Percentiles rank a stretch among this genome's conserved stretches.
These are phyloP conservation scores for Cucurbita pepo DNA, from an alignment of 306 rosid genomes.

Conservation along the genomic window DNA sequence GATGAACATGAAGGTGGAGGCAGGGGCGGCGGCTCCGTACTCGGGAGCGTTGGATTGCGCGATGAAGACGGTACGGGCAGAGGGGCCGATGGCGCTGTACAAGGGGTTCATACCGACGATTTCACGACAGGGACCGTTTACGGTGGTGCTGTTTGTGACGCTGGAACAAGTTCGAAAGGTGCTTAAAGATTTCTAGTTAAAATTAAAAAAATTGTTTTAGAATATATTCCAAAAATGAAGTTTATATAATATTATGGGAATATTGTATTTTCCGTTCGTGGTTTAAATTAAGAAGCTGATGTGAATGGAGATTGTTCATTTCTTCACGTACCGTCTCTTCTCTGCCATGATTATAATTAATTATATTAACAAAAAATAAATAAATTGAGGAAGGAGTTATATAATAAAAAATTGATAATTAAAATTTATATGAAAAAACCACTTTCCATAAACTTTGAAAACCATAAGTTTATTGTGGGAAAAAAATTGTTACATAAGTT, in stretches of 20 bases:
- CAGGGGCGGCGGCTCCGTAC: constrained; percentile 31
- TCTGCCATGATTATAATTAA: neutral
- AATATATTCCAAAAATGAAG: neutral
- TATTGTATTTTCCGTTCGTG: neutral
- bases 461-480: neutral
- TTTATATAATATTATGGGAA: neutral
- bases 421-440: too few species aligned
- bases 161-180: constrained; percentile 72
- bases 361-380: too few species aligned
- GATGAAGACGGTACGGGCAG: constrained; percentile 46
- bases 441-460: too few species aligned
- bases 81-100: constrained; percentile 71
- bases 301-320: neutral
- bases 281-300: neutral
- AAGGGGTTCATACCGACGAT: constrained; percentile 78
- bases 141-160: constrained; percentile 72
- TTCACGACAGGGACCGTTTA: constrained; percentile 79
- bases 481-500: too few species aligned
- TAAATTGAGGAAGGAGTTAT: too few species aligned
- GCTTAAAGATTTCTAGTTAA: constrained; percentile 9
- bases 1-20: constrained; percentile 71
- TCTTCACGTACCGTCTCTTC: neutral
- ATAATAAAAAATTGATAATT: too few species aligned
- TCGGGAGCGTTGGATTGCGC: constrained; percentile 75
- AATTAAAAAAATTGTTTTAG: neutral